Conservation (phyloP, 2,329 filamentous ascomycete species). For the Escovopsis sp. region DNA sequence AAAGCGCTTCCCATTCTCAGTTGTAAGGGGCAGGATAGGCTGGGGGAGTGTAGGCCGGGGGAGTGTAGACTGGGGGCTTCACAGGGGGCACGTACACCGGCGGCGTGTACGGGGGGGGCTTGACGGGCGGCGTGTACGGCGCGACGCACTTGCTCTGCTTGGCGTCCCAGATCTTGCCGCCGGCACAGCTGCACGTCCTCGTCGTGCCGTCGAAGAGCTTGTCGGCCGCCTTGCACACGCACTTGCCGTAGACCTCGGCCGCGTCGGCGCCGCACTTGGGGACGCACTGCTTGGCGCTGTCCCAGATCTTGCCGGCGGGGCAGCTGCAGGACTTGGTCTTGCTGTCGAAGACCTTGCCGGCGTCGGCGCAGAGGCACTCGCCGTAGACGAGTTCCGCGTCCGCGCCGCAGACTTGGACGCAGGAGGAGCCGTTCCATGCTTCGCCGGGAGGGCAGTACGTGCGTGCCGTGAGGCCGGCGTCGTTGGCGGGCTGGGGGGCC, state of each 20-base stretch:
- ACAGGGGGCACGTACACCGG: too few species aligned
- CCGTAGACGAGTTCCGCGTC: background rate
- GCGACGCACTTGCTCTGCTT: background rate
- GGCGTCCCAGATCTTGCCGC: background rate
- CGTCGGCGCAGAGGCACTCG: conserved; percentile 3
- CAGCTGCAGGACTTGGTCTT: conserved; percentile 1
- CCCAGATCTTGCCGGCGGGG: background rate
- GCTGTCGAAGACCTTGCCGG: background rate
- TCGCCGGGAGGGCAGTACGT: background rate
- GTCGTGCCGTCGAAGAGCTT: background rate
- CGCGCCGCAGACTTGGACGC: conserved; percentile 1
- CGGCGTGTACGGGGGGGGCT: too few species aligned
- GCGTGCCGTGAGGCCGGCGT: background rate
- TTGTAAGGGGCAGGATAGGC: too few species aligned
- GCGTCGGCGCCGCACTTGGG: conserved; percentile 1
- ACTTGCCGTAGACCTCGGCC: background rate
- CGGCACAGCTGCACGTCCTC: background rate
- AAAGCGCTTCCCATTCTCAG: too few species aligned
- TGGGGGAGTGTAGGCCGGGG: too few species aligned
- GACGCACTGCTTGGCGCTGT: background rate
- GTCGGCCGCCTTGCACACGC: background rate
- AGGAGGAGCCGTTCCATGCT: conserved; percentile 1
- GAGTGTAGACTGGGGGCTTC: too few species aligned
- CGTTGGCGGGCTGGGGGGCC: background rate
- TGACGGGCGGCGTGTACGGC: too few species aligned